Evolutionary conservation across 164 flowering plant genomes (phyloP), one percentile per base, ranked within the genome.

Genomic region (Stephania cephalantha): DNA sequence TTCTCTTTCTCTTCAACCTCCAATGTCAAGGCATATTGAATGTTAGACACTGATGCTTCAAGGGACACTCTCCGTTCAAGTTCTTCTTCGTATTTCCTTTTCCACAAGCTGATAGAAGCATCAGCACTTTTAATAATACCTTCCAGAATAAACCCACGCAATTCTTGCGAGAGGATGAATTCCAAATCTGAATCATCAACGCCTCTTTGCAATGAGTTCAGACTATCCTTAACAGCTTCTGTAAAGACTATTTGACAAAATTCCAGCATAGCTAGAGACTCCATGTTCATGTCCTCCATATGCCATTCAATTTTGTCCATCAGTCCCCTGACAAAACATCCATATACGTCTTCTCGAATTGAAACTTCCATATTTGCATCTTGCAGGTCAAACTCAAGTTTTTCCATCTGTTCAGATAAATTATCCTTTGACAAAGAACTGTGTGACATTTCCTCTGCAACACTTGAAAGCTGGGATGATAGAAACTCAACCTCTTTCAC

Each of bases 271-370:
- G 81, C 64, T 31, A 18, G 12, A 69, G 78, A 53, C 78, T 78
- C 81, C 84, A 83, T 52, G 55, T 73, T 46, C 20, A 76, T 76
- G 42, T 87, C 85, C 74, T 85, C 85, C 9, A 65, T 31, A 2
- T 77, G 69, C 30, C 75, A 69, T 70, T 75, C 78, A 9, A 78
- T 64, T 61, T 76, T 78, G 45, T 68, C 55, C 72, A 44, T 74
- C 31, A 83, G 29, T 71, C 84, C 98, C 74, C 22, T 79, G 9
- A 92, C 74, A 71, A 88, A 17, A 65, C 86, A 87, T 46, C 77
- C 84, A 69, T 78, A 77, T 18, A 91, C 82, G 52, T 86, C 94
- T 74, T 85, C 90, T 73, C 44, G 74, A 18, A 91, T 71, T n/a
- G 78, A 81, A 77, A 81, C 78, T 80, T 86, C 88, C 7, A 84